A percentile compares a stretch with the other conserved stretches of the same genome.
Evolutionary conservation across 148 eudicot species (phyloP).

Genomic region (Heliosperma pusillum): DNA sequence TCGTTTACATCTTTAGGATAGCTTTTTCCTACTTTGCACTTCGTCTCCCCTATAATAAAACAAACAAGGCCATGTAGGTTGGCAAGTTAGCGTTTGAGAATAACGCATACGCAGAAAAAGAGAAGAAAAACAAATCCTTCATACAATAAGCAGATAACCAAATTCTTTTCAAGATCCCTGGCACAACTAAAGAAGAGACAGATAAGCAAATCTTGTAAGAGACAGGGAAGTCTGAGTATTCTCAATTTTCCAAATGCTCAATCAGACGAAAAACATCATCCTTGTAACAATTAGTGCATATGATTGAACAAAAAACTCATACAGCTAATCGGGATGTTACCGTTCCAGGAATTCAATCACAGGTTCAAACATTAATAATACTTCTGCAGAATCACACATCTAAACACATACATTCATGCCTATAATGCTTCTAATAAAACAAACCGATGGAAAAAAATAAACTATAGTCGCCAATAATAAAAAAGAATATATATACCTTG

Average conservation of each 20-base stretch:
- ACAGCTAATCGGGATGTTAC: no score
- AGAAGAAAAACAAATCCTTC: background rate
- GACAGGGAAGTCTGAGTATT: background rate
- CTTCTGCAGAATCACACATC: no score
- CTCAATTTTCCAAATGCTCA: background rate
- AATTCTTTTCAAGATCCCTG: background rate
- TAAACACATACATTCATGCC: no score
- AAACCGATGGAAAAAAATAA: no score
- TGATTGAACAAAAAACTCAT: no score
- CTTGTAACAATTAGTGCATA: no score
- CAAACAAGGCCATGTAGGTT: background rate
- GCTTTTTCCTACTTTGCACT: conserved; percentile 17
- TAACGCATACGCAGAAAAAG: background rate
- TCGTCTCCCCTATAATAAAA: conserved; percentile 34
- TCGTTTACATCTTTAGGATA: conserved; percentile 29
- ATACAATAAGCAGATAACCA: background rate
- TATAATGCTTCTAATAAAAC: no score
- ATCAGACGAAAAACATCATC: no score
- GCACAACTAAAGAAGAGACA: background rate
- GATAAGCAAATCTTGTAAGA: background rate
- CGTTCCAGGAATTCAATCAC: no score
- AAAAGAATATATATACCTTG: background rate
- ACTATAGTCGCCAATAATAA: background rate
- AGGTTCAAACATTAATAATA: no score
- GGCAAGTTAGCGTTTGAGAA: background rate